These are phyloP conservation scores for Verticillium longisporum DNA, from an alignment of 2,329 filamentous ascomycete genomes.

Conservation along the genomic window DNA sequence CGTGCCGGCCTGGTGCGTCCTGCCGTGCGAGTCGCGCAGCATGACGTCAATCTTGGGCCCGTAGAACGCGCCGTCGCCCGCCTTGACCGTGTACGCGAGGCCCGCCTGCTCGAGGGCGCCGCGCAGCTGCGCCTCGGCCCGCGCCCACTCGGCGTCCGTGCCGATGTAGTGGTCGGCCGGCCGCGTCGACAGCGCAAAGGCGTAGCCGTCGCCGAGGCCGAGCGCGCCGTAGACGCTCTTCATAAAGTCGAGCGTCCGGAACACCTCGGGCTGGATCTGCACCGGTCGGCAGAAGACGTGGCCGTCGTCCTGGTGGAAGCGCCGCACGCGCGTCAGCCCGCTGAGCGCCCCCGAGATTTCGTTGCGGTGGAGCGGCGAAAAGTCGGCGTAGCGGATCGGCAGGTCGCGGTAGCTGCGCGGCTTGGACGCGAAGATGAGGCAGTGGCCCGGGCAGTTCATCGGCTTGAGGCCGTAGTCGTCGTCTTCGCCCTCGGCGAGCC, in stretches of 20 bases:
- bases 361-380: conserved; percentile 80
- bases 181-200: conserved; percentile 71
- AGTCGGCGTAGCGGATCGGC: conserved; percentile 80
- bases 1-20: conserved; percentile 83
- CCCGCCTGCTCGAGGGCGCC: conserved; percentile 57
- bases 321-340: conserved; percentile 74
- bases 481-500: conserved; percentile 41
- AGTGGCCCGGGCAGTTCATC: conserved; percentile 91
- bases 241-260: conserved; percentile 67
- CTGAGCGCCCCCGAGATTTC: conserved; percentile 76
- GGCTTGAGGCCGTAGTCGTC: conserved; percentile 80
- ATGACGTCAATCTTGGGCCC: conserved; percentile 90
- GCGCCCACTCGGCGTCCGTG: conserved; percentile 54
- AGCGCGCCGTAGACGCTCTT: conserved; percentile 65
- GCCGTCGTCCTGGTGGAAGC: conserved; percentile 87
- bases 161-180: conserved; percentile 75
- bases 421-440: conserved; percentile 71
- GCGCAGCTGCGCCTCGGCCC: conserved; percentile 32
- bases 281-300: conserved; percentile 81
- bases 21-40: conserved; percentile 70
- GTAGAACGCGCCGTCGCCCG: conserved; percentile 84
- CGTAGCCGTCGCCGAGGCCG: conserved; percentile 50
- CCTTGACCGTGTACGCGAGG: conserved; percentile 65
- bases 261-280: conserved; percentile 70
- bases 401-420: conserved; percentile 72